Base-by-base conservation (phyloP, 1,284 basidiomycete species). In the Boletus calvinii region DNA sequence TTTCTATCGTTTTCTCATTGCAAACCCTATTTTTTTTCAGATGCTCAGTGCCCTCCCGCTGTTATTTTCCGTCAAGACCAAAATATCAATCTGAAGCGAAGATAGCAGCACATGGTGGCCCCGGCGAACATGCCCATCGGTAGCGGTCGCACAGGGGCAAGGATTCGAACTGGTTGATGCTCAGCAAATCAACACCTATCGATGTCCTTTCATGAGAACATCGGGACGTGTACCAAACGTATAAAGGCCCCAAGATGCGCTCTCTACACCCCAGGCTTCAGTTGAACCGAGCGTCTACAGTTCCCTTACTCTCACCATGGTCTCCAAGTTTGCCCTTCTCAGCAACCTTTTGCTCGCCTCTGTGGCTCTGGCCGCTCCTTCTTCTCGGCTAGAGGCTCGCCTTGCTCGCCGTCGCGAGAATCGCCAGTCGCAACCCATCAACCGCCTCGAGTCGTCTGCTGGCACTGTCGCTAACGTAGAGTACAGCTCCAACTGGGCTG, bases 401-500 rank as follows among this genome's bases (percentile, higher is more conserved):
- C 49, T 52, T 42, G 40, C 53, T 39, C 59, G 56, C 29, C 63
- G 49, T 41, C 45, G 48, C 43, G 40, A 52, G 46, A 37, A 22
- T 24, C 58, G 53, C 34, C 62, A 53, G 34, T 54, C 58, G 10
- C 41, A 46, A 15, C 55, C 49, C 18, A 6, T 50, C 22, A 38
- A 45, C 34, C 52, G 20, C 18, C 0, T 63, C 7, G 50, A 52
- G 3, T 13, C 41, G 13, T 5, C 49, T 24, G 37, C 24, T 29
- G 24, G 48, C 9, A 9, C 1, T 30, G 6, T 17, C 39, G 53
- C 53, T 26, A 38, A 63, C 36, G 48, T 52, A 38, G 13, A 39
- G 22, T 61, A 66, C 42, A 58, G 50, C 24, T 35, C 26, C 11
- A 55, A 46, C 39, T 67, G 63, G 61, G 46, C 64, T 38, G 62